These are phyloP conservation scores for Monosporascus cannonballus DNA, from an alignment of 2,329 filamentous ascomycete genomes.

Conservation along the genomic window DNA sequence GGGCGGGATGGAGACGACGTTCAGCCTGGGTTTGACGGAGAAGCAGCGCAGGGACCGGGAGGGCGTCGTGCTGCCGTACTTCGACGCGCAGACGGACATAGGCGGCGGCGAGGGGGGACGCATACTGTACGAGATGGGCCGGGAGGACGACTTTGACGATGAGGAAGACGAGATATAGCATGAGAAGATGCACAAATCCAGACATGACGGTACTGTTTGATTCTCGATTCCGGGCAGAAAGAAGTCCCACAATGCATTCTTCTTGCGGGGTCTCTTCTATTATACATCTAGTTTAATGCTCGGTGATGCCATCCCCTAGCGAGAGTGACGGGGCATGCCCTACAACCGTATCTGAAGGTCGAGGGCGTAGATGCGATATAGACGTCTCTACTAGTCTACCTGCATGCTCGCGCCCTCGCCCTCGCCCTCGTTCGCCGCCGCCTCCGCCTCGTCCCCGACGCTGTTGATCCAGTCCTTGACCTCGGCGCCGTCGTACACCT, in stretches of 20 bases:
- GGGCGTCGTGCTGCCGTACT: conserved; percentile 88
- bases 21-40: conserved; percentile 81
- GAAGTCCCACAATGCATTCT: too few relatives aligned
- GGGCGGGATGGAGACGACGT: conserved; percentile 63
- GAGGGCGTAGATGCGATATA: background rate
- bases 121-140: conserved; percentile 94
- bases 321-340: background rate
- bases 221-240: too few relatives aligned
- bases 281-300: background rate
- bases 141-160: conserved; percentile 94
- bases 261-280: background rate
- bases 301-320: background rate
- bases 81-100: conserved; percentile 83
- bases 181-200: background rate
- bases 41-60: conserved; percentile 84
- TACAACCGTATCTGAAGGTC: background rate
- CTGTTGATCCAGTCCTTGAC: conserved; percentile 82
- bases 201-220: too few relatives aligned
- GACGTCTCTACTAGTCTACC: conserved; percentile 30
- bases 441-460: conserved; percentile 50
- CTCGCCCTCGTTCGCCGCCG: conserved; percentile 33
- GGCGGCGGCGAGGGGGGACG: conserved; percentile 79
- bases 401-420: conserved; percentile 39
- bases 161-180: conserved; percentile 48
- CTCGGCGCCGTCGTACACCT: conserved; percentile 83